Conservation (phyloP, 345 rosid genomes). For the Microcos paniculata region DNA sequence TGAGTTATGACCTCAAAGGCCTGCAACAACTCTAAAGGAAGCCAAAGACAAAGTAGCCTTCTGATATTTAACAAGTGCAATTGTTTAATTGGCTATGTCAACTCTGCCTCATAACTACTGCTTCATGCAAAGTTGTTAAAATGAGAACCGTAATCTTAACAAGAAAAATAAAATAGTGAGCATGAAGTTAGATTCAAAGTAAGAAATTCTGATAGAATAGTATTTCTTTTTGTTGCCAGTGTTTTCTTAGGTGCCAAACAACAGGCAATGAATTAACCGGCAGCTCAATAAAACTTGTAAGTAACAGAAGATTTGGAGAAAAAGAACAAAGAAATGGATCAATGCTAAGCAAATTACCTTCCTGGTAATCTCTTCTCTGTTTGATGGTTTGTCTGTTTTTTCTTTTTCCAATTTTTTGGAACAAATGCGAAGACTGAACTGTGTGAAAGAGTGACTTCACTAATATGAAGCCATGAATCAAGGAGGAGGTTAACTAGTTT, state of each 20-base stretch:
- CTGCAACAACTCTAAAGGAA: too few relatives aligned
- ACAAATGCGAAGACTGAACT: not conserved
- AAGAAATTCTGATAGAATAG: too few relatives aligned
- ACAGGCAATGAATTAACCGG: not conserved
- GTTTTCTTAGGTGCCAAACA: not conserved
- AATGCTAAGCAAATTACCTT: not conserved
- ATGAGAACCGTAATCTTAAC: too few relatives aligned
- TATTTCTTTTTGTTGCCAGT: too few relatives aligned
- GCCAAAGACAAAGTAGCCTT: not conserved
- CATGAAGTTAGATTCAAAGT: too few relatives aligned
- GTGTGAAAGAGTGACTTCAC: not conserved
- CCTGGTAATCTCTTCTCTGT: not conserved
- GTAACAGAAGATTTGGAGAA: not conserved
- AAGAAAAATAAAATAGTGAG: too few relatives aligned
- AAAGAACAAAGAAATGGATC: not conserved
- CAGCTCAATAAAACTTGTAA: not conserved
- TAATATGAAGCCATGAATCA: not conserved
- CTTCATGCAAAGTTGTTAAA: too few relatives aligned
- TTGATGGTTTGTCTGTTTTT: not conserved
- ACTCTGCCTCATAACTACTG: too few relatives aligned
- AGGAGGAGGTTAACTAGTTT: not conserved
- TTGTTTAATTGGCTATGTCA: too few relatives aligned
- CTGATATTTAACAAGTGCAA: too few relatives aligned
- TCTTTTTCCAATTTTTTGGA: not conserved
- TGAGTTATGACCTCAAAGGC: too few relatives aligned